These are phyloP conservation scores for Aspergillus funiculosus DNA, from an alignment of 495 filamentous ascomycete species.

Conservation along the genomic window DNA sequence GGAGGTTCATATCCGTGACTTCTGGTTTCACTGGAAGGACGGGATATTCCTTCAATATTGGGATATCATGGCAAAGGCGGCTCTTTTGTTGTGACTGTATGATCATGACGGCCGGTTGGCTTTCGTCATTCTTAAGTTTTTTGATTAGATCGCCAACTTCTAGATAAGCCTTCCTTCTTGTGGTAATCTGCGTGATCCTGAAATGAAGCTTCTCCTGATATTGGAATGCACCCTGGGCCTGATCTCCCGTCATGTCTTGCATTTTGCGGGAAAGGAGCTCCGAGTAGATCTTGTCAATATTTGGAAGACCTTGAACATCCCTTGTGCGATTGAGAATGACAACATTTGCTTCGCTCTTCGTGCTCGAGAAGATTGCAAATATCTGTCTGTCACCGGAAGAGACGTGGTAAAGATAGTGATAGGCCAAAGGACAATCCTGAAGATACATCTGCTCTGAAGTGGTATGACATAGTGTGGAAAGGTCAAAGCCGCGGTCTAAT, in stretches of 20 bases:
- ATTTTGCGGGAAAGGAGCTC: constrained; percentile 61
- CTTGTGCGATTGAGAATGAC: constrained; percentile 74
- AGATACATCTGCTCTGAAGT: constrained; percentile 67
- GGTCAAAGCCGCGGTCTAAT: constrained; percentile 87
- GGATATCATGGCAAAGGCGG: constrained; percentile 75
- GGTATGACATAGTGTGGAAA: constrained; percentile 65
- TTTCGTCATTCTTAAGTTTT: constrained; percentile 81
- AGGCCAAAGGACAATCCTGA: constrained; percentile 59
- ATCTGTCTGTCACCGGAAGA: constrained; percentile 84
- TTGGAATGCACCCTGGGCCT: constrained; percentile 71
- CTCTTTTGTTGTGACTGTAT: constrained; percentile 84
- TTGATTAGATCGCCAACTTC: constrained; percentile 81
- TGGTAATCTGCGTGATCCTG: constrained; percentile 79
- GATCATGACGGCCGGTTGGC: constrained; percentile 70
- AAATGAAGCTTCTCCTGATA: constrained; percentile 88
- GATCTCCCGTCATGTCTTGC: constrained; percentile 59
- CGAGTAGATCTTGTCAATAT: constrained; percentile 84
- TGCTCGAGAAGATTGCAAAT: constrained; percentile 87
- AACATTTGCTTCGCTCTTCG: constrained; percentile 72
- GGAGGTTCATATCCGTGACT: constrained; percentile 75
- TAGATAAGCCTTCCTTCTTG: constrained; percentile 77
- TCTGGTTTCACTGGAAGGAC: constrained; percentile 75
- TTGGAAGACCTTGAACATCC: constrained; percentile 79
- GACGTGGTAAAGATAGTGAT: constrained; percentile 89
- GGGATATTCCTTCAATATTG: constrained; percentile 78